Percentiles rank a stretch among this genome's conserved stretches.
Conservation (phyloP, 2,329 filamentous ascomycete species). For the Verticillium albo-atrum region DNA sequence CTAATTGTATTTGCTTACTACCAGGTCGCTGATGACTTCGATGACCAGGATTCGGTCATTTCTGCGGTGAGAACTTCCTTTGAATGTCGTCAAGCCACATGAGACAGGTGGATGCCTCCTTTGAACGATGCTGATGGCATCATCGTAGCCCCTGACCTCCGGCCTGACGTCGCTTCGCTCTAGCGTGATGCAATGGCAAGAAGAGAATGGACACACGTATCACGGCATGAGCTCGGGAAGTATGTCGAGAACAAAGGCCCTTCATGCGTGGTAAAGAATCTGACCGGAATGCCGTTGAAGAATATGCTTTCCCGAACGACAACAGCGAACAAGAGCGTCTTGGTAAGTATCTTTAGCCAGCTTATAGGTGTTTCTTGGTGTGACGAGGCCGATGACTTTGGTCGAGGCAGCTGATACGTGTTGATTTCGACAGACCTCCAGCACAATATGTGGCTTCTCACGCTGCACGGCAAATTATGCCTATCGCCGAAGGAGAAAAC, state of each 20-base stretch:
- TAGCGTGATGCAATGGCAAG: slow-evolving; percentile 7
- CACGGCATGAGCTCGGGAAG: slow-evolving; percentile 19
- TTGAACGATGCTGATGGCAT: background rate
- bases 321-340: slow-evolving; percentile 6
- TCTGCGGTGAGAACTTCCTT: background rate
- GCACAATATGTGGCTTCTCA: slow-evolving; percentile 28
- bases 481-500: slow-evolving; percentile 18
- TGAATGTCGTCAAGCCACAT: background rate
- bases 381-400: too few relatives aligned
- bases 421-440: slow-evolving; percentile 21
- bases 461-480: slow-evolving; percentile 23
- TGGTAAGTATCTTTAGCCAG: background rate
- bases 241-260: background rate
- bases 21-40: background rate
- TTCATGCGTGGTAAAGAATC: too few relatives aligned
- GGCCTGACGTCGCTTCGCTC: background rate
- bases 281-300: too few relatives aligned
- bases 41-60: background rate
- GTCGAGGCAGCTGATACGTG: background rate
- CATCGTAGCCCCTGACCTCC: background rate
- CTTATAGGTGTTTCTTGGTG: background rate
- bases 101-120: background rate
- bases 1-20: background rate
- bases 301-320: slow-evolving; percentile 6
- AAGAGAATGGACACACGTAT: slow-evolving; percentile 9